Evolutionary conservation across 768 basidiomycete genomes (phyloP), one percentile per base, ranked within the genome.

Genomic region (Kondoa subrosea): DNA sequence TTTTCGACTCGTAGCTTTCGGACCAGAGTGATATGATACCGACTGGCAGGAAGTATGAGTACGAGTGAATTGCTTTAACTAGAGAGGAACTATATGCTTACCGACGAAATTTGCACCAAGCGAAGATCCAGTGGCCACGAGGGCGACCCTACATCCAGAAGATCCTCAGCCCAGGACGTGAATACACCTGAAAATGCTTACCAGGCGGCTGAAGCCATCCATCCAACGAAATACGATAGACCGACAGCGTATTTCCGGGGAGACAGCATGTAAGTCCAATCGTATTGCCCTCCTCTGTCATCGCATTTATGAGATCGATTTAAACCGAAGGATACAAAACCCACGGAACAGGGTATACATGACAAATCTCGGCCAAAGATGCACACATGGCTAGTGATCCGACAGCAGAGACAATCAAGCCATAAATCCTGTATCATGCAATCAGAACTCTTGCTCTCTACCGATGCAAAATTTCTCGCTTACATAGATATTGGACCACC

Each of bases 401-500:
- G 34, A 62, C 56, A 1, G 58, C 67, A 2, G 67, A 67, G 16
- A 67, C 66, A 25, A 65, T 27, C 50, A 69, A 31, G 63, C 68
- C 67, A 15, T 32, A 34, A 57, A 4, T 16, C 50, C 15, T 30
- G 17, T 57, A 56, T 3, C 50, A 21, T 50, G 27, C 58, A 50
- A 14, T 4, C 26, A 31, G 57, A 57, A 34, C 3, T 50, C 40
- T 50, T 50, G 8, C 8, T 50, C 21, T 21, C 26, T 56, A 29
- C 26, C 3, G 34, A 57, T n/a, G 26, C 4, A 67, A 25, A 31
- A 4, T 29, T 34, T 67, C 25, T 57, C 68, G 14, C 57, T 66
- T 21, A 69, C 25, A 60, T 60, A 33, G 67, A 56, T 25, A 63
- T 69, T n/a, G 69, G 69, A 15, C 69, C 69, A 29, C 69, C 69